phyloP scores from a whole-genome alignment of 345 rosid genomes.

The Arabis alpina region DNA sequence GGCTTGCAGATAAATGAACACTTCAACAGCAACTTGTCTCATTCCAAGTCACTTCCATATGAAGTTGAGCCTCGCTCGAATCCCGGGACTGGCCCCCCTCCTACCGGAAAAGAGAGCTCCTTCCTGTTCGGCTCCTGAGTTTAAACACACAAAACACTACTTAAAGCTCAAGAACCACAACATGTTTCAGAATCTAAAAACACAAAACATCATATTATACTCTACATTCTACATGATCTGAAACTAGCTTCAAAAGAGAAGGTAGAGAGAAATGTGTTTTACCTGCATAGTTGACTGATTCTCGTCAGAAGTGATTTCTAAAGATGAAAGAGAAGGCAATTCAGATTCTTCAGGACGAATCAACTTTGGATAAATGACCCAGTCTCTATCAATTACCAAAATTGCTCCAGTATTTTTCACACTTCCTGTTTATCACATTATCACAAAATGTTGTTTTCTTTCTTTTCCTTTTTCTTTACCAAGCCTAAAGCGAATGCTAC shows the following conservation, averaged over 20 bases:
- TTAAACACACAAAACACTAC: constrained; percentile 2
- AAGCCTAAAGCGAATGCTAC: not conserved
- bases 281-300: constrained; percentile 61
- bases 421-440: constrained; percentile 53
- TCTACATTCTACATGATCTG: not conserved
- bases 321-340: constrained; percentile 71
- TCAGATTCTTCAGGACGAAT: constrained; percentile 74
- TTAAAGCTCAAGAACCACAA: constrained; percentile 22
- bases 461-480: not conserved
- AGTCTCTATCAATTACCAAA: constrained; percentile 80
- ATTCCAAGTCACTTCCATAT: constrained; percentile 41
- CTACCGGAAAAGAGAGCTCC: constrained; percentile 74
- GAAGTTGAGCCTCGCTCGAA: constrained; percentile 67
- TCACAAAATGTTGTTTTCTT: not conserved
- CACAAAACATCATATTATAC: not conserved
- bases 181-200: constrained; percentile 1
- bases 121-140: constrained; percentile 74
- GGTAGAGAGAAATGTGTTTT: not conserved
- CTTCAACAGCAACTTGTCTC: constrained; percentile 2
- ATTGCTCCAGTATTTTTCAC: constrained; percentile 90
- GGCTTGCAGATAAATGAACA: not conserved
- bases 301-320: constrained; percentile 63
- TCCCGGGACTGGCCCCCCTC: constrained; percentile 64
- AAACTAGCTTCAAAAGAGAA: no score
- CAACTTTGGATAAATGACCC: constrained; percentile 74